phyloP scores from a whole-genome alignment of 2,329 filamentous ascomycete species.

The Verticillium albo-atrum region DNA sequence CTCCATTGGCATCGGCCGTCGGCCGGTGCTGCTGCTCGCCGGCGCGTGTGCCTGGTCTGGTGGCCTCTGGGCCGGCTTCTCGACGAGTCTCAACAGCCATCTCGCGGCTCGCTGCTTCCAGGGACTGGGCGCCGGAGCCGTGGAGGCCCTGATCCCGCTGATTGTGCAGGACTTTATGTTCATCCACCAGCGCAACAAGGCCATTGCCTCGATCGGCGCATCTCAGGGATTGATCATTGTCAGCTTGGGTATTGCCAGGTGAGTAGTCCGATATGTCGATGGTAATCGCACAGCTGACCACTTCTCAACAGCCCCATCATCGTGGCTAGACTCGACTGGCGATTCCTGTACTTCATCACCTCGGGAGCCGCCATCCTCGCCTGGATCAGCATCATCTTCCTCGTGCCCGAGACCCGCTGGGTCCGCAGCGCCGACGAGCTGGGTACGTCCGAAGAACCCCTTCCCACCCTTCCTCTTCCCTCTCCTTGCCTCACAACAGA shows the following conservation, averaged over 20 bases:
- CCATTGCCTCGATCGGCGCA: conserved; percentile 23
- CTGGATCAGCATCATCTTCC: conserved; percentile 26
- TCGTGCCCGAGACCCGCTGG: conserved; percentile 32
- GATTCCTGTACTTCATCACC: conserved; percentile 29
- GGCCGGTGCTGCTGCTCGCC: conserved; percentile 27
- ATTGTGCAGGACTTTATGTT: conserved; percentile 34
- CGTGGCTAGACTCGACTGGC: conserved; percentile 24
- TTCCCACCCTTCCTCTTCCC: neutral
- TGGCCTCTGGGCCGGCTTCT: conserved; percentile 29
- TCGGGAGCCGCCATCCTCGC: conserved; percentile 22
- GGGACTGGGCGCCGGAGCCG: conserved; percentile 28
- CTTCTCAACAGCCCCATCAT: conserved; percentile 17
- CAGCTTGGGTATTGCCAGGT: conserved; percentile 19
- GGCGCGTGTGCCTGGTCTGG: conserved; percentile 27
- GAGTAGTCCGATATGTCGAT: neutral
- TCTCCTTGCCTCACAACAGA: neutral
- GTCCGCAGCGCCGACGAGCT: conserved; percentile 24
- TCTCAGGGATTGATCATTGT: conserved; percentile 24
- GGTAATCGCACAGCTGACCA: neutral
- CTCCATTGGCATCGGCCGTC: conserved; percentile 29
- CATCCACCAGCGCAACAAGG: conserved; percentile 30
- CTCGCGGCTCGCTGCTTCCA: conserved; percentile 26
- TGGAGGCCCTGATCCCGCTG: conserved; percentile 30
- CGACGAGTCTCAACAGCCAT: conserved; percentile 22
- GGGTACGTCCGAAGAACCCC: conserved; percentile 13